These are phyloP conservation scores for Scheffersomyces lignicola DNA, from an alignment of 1,139 yeast species.

Conservation along the genomic window DNA sequence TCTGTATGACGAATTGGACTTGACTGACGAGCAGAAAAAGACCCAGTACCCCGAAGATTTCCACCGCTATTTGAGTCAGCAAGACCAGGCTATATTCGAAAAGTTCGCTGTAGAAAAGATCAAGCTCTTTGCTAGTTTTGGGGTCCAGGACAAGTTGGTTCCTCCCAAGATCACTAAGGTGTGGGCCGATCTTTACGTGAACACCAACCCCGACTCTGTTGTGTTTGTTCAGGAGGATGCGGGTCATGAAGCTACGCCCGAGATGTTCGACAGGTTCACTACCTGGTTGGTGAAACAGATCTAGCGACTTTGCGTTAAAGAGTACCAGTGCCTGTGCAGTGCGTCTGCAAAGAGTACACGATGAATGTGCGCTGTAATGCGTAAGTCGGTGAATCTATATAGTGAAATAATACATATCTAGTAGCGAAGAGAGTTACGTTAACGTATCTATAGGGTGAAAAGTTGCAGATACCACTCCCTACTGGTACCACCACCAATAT, in stretches of 20 bases:
- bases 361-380: too few relatives aligned
- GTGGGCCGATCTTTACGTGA: conserved; percentile 35
- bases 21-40: conserved; percentile 25
- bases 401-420: too few relatives aligned
- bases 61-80: conserved; percentile 30
- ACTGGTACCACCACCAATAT: too few relatives aligned
- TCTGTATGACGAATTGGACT: conserved; percentile 36
- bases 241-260: conserved; percentile 37
- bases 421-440: too few relatives aligned
- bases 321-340: too few relatives aligned
- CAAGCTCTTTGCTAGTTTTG: conserved; percentile 40
- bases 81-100: conserved; percentile 36
- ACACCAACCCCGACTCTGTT: conserved; percentile 26
- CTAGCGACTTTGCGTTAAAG: too few relatives aligned
- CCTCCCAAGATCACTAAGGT: conserved; percentile 34
- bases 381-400: too few relatives aligned
- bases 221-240: conserved; percentile 30
- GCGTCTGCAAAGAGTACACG: too few relatives aligned
- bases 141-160: conserved; percentile 37
- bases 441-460: too few relatives aligned
- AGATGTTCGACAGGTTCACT: conserved; percentile 36
- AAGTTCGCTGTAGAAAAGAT: conserved; percentile 32
- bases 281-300: conserved; percentile 29
- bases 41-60: conserved; percentile 35
- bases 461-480: too few relatives aligned